Evolutionary conservation across 305 asterid genomes (phyloP), one percentile per base, ranked within the genome.

Genomic region (Solanum aculeatissimum): DNA sequence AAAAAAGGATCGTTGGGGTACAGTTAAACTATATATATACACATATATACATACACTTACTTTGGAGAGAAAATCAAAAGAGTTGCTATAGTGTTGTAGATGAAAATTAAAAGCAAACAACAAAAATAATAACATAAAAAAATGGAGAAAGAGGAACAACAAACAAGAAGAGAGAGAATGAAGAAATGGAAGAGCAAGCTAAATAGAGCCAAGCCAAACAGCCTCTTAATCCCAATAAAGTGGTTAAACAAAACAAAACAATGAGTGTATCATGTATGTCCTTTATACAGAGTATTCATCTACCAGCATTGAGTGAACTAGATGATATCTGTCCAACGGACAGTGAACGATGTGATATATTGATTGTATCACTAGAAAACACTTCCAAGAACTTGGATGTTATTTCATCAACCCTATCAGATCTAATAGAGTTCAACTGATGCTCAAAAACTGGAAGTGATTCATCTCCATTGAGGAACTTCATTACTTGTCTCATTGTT

Each of bases 401-500:
- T 2, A 85, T 78, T 43, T 92, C 91, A 49, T 88, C 91, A 49
- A 68, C 83, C 79, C 91, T 87, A 55, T 86, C 84, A 29, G 90
- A 88, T 38, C 90, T 90, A 85, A 85, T 80, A 71, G 86, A 85
- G 85, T 90, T 88, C 27, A 91, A 57, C 4, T 86, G 80, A 15
- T 90, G 80, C 21, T 90, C 91, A 21, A 87, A 84, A 81, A 85
- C 51, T 2, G 91, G 92, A 82, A 89, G 65, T 23, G 74, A 12
- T 81, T 92, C 98, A 84, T 93, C 95, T 38, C 91, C 90, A 43
- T 91, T 86, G 66, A 94, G 88, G 81, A 88, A 94, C 68, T 89
- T 89, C 88, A 87, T 78, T 82, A 93, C 93, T 72, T 91, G 90
- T 21, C 92, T 93, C 96, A 94, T 91, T 3, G 62, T 87, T 11